Conservation (phyloP, 441 rosid genomes). For the Erysimum cheiri region DNA sequence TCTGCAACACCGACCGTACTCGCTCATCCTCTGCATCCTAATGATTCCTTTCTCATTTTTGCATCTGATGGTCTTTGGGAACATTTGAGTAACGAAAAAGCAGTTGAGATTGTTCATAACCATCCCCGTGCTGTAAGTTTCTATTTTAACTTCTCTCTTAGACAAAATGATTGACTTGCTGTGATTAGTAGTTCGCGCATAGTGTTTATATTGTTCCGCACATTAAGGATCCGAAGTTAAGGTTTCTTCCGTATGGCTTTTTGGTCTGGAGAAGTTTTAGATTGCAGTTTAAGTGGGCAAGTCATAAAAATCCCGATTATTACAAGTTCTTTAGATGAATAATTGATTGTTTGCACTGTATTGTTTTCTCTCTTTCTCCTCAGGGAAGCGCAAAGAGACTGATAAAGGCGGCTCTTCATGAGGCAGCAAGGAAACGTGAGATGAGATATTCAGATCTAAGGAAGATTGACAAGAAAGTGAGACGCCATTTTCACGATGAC, state of each 20-base stretch:
- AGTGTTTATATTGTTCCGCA: background rate
- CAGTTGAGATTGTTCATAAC: slow-evolving; percentile 84
- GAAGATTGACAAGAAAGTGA: slow-evolving; percentile 83
- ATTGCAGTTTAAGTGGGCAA: background rate
- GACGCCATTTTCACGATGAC: slow-evolving; percentile 91
- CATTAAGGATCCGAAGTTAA: background rate
- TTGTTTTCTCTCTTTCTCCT: background rate
- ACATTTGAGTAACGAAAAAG: slow-evolving; percentile 81
- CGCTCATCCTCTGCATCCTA: slow-evolving; percentile 71
- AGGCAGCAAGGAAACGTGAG: slow-evolving; percentile 87
- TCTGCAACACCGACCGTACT: slow-evolving; percentile 72
- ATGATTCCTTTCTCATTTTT: slow-evolving; percentile 86
- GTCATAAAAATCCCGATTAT: background rate
- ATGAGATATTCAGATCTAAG: slow-evolving; percentile 85
- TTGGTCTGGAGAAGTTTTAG: background rate
- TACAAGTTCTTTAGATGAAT: background rate
- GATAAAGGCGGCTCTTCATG: slow-evolving; percentile 85
- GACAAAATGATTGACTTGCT: background rate
- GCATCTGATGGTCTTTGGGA: slow-evolving; percentile 99
- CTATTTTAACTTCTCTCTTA: slow-evolving; percentile 1
- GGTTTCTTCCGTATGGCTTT: background rate
- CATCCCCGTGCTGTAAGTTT: slow-evolving; percentile 78
- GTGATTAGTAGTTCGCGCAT: background rate
- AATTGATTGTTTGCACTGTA: slow-evolving; percentile 16
- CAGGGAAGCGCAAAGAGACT: slow-evolving; percentile 93